Base-by-base conservation (phyloP, 2,329 filamentous ascomycete genomes). In the Fusarium illudens region DNA sequence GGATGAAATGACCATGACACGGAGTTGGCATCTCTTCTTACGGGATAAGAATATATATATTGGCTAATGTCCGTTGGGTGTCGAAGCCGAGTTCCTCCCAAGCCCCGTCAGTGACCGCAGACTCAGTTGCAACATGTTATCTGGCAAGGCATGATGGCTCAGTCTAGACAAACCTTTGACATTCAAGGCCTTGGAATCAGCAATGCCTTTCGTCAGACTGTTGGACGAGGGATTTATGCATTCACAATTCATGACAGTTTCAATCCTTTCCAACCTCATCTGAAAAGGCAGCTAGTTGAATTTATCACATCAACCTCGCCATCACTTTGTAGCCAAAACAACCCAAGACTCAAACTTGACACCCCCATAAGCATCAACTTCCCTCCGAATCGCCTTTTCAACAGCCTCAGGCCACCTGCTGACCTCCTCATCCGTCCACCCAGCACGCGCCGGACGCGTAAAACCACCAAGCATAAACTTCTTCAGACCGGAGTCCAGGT, bases 271-370 rank as follows among this genome's bases (percentile, higher is more conserved):
- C n/a, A n/a, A n/a, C n/a, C n/a, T n/a, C n/a, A n/a, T n/a, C n/a
- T n/a, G n/a, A n/a, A n/a, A n/a, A n/a, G n/a, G n/a, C n/a, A n/a
- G n/a, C n/a, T n/a, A n/a, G n/a, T n/a, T n/a, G n/a, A n/a, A n/a
- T n/a, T n/a, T n/a, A n/a, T n/a, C n/a, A n/a, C n/a, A n/a, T n/a
- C n/a, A n/a, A n/a, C n/a, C n/a, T n/a, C n/a, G n/a, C 48, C 19
- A 30, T 63, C 34, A 71, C 58, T 73, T 75, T 12, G 19, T 64
- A 34, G 71, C 73, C 13, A 75, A 50, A 4, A 75, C 62, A n/a
- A 73, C 61, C 63, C 65, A 75, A 6, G 60, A 51, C 15, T 74
- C 63, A 34, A 73, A 74, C 13, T 53, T 58, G 19, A 76, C 39
- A 1, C 74, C 74, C 0, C 72, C 74, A 52, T 64, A 30, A 15